Base-by-base conservation (phyloP, 1,284 basidiomycete genomes). In the Wallemia hederae region DNA sequence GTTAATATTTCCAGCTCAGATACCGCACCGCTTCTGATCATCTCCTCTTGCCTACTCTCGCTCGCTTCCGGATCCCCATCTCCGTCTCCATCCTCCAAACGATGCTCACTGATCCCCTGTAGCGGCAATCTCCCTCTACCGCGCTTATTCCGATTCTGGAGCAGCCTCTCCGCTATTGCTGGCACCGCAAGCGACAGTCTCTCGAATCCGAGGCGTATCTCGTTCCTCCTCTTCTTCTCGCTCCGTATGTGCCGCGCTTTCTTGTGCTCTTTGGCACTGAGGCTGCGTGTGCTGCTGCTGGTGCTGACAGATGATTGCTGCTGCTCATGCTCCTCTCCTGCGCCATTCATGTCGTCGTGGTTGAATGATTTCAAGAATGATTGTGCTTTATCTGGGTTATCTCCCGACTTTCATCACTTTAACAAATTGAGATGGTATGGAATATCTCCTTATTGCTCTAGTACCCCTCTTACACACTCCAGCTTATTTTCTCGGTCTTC, bases 401-500 rank as follows among this genome's bases (percentile, higher is more conserved):
- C n/a, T n/a, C n/a, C n/a, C n/a, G n/a, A n/a, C n/a, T n/a, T n/a
- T n/a, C n/a, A n/a, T n/a, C n/a, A n/a, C n/a, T n/a, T n/a, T n/a
- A n/a, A n/a, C n/a, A n/a, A n/a, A n/a, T n/a, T n/a, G n/a, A n/a
- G n/a, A n/a, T n/a, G n/a, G n/a, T n/a, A n/a, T n/a, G n/a, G n/a
- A n/a, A n/a, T n/a, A n/a, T n/a, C 31, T 33, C 31, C 19, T 33
- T 33, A 33, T 33, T 33, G 39, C 11, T 49, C n/a, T n/a, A n/a
- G n/a, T n/a, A n/a, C n/a, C n/a, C 3, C 5, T 49, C 39, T 11
- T 5, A 49, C 9, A 11, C 39, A 49, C 39, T 5, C 22, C 68
- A 91, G 89, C 80, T 92, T 66, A 92, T 92, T 67, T 92, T 92
- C 73, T 91, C 88, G 59, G 90, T 97, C 56, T 98, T 99, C 82